These are phyloP conservation scores for Colletotrichum chlorophyti DNA, from an alignment of 2,329 filamentous ascomycete genomes.

Conservation along the genomic window DNA sequence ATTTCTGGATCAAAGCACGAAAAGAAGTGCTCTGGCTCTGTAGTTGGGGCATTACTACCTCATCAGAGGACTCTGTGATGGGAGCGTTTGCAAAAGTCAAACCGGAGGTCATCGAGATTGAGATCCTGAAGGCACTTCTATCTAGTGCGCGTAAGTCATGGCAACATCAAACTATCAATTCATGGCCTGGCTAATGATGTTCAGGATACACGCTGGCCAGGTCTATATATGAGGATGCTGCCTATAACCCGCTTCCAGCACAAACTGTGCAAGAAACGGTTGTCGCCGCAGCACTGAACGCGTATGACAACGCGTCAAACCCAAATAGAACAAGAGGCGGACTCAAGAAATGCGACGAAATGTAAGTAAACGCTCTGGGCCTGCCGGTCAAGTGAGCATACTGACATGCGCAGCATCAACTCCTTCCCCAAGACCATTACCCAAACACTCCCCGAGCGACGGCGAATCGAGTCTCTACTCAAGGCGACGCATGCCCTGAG, in stretches of 20 bases:
- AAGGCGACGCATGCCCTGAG: slow-evolving; percentile 77
- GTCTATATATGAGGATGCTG: slow-evolving; percentile 64
- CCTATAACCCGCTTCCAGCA: slow-evolving; percentile 54
- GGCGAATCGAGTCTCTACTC: slow-evolving; percentile 68
- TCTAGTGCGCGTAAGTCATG: slow-evolving; percentile 61
- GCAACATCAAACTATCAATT: neutral
- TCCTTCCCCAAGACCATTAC: slow-evolving; percentile 67
- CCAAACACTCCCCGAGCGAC: slow-evolving; percentile 55
- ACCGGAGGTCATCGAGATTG: slow-evolving; percentile 68
- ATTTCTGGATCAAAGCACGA: slow-evolving; percentile 67
- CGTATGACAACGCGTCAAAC: slow-evolving; percentile 84
- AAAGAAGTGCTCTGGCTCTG: slow-evolving; percentile 76
- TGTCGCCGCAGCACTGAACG: slow-evolving; percentile 67
- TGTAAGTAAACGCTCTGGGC: slow-evolving; percentile 56
- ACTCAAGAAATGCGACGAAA: slow-evolving; percentile 78
- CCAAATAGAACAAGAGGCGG: slow-evolving; percentile 78
- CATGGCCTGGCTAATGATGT: neutral
- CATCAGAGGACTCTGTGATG: slow-evolving; percentile 52
- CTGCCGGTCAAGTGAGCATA: neutral
- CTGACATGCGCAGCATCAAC: slow-evolving; percentile 57
- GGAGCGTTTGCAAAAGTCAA: slow-evolving; percentile 70
- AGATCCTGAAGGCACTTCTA: slow-evolving; percentile 73
- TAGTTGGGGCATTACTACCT: slow-evolving; percentile 66
- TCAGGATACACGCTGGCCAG: slow-evolving; percentile 68
- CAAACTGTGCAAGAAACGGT: slow-evolving; percentile 65